Base-by-base conservation (phyloP, 768 basidiomycete genomes). In the Calocybe indica region DNA sequence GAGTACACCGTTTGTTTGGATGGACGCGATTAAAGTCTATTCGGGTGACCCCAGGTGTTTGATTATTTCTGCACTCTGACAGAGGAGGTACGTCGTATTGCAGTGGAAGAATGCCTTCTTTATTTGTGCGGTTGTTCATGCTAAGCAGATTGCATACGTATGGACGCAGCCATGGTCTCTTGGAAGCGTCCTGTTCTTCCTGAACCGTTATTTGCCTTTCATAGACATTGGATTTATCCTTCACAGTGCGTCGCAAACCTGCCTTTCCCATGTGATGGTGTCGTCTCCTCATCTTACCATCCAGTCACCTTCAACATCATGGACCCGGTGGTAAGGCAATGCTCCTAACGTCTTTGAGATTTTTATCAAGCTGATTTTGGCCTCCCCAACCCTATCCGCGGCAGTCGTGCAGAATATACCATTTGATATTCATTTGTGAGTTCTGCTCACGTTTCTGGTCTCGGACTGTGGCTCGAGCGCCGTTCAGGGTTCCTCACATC, bases 171-270 rank as follows among this genome's bases (percentile, higher is more conserved):
- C 22, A 34, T 45, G 42, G 43, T 36, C 28, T 14, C 31, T 42
- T 7, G 47, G 47, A 34, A 46, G 43, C 7, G 10, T 48, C 2
- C 51, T 52, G 11, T 52, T 49, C 35, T 15, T 52, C 8, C 5
- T 52, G 1, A 52, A 48, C 41, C 32, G 51, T 10, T 52, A 52
- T 22, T 28, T 52, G 37, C 42, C 47, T 1, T 49, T 48, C 22
- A 34, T 49, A 6, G 51, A 52, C 42, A 35, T 34, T 31, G 37
- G 45, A 33, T 34, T 47, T 15, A 15, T 33, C 1, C 15, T 47
- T 7, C 13, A 32, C 10, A 13, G 46, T 47, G 32, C 28, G 46
- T 33, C n/a, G 28, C 37, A 11, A 30, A 47, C 22, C 22, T 52
- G 37, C 42, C 47, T 1, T 49, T 48, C 22, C 32, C 45, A 6